Base-by-base conservation (phyloP, 257 asterid genomes). In the Mentha longifolia region DNA sequence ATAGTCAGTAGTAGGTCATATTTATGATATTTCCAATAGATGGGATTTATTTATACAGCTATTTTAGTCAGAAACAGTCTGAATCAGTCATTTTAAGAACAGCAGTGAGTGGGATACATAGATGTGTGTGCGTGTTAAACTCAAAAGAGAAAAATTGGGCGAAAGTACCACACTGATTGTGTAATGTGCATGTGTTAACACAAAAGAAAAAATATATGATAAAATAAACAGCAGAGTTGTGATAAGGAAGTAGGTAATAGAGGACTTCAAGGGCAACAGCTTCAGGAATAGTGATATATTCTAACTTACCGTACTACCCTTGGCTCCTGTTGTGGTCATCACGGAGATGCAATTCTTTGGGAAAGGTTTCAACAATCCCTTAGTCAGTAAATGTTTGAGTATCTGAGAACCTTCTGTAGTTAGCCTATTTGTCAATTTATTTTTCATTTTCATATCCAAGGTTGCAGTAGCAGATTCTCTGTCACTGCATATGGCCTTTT, bases 241-340 rank as follows among this genome's bases (percentile, higher is more conserved):
- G 39, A 35, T 35, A 17, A 65, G 43, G 19, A 65, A 25, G 43
- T 28, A 45, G 43, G 37, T 31, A 7, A 13, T 3, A 19, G 14
- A 33, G 39, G 37, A 9, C 22, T 45, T 33, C 52, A 39, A 60
- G 65, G 16, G 45, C 30, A 61, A 55, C 25, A 67, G 47, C 13
- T 60, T 71, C 4, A 28, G 39, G 43, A 68, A 73, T 25, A n/a
- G 66, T 47, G 54, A 72, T 22, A 39, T 61, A 16, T 45, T 49
- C 33, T 45, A 71, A 80, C 95, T 83, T 76, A 95, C 98, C 86
- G 99, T 88, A 77, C 99, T 90, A 61, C 99, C 99, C 92, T 95
- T 95, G 35, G 99, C 99, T 47, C 99, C 99, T 25, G 96, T 91
- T 72, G 95, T 88, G 20, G 99, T 95, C 99, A 95, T 95, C 31